Conservation (phyloP, 2,329 filamentous ascomycete species). For the Trichoderma asperellum region DNA sequence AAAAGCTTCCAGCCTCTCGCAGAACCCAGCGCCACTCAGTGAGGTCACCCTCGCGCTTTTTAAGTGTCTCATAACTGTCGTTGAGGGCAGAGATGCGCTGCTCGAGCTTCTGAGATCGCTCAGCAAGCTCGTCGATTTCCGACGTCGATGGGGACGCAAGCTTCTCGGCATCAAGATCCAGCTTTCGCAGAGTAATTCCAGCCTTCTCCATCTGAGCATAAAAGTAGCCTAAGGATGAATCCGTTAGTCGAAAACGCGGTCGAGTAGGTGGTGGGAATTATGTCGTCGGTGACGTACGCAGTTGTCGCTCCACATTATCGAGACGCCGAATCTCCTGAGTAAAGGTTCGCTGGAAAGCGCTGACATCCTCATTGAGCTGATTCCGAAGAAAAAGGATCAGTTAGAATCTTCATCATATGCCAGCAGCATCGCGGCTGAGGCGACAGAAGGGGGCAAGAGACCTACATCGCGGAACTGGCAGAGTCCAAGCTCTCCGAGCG, state of each 20-base stretch:
- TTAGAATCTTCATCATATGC: constrained; percentile 2
- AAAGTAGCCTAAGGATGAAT: constrained; percentile 74
- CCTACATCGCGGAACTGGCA: constrained; percentile 94
- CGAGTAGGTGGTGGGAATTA: neutral
- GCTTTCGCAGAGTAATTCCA: constrained; percentile 80
- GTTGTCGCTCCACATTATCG: constrained; percentile 96
- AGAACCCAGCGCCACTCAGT: constrained; percentile 99
- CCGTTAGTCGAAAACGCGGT: constrained; percentile 26
- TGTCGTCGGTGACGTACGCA: constrained; percentile 64
- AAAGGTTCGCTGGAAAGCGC: constrained; percentile 94
- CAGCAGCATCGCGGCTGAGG: neutral
- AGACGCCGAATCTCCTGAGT: constrained; percentile 96
- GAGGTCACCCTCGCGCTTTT: constrained; percentile 95
- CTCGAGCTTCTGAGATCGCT: constrained; percentile 90
- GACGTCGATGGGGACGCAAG: constrained; percentile 86
- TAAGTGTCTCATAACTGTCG: constrained; percentile 97
- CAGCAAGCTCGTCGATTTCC: constrained; percentile 94
- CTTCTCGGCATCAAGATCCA: constrained; percentile 86
- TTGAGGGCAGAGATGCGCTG: constrained; percentile 89
- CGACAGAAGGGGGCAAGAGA: neutral
- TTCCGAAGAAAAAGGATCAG: constrained; percentile 83
- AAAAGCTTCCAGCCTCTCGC: constrained; percentile 94
- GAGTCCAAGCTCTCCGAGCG: constrained; percentile 90
- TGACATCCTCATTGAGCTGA: constrained; percentile 93
- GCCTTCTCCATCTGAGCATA: constrained; percentile 94